A percentile compares a stretch with the other conserved stretches of the same genome.
phyloP scores from a whole-genome alignment of 108 stramenopile species.

The Skeletonema tropicum region DNA sequence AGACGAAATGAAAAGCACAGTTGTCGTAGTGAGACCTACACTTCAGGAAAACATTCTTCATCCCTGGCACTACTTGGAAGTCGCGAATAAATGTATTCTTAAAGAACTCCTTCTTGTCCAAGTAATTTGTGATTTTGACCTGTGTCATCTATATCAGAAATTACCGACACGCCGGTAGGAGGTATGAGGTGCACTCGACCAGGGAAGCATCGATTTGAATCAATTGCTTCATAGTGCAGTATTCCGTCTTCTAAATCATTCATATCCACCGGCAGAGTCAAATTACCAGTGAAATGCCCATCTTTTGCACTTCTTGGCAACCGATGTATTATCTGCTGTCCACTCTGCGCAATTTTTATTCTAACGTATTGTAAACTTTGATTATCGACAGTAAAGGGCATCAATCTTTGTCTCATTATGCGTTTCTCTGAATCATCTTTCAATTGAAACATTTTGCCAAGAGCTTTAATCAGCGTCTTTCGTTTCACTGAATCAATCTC shows the following conservation, averaged over 20 bases:
- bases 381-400: constrained; percentile 52
- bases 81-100: constrained; percentile 49
- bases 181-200: constrained; percentile 35
- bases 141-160: constrained; percentile 58
- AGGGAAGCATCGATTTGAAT: constrained; percentile 12
- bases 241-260: constrained; percentile 10
- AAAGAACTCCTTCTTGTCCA: constrained; percentile 45
- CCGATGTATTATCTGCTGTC: constrained; percentile 4
- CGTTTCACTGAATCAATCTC: constrained; percentile 35
- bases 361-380: constrained; percentile 29
- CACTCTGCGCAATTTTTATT: constrained; percentile 6
- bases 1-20: constrained; percentile 49
- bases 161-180: constrained; percentile 36
- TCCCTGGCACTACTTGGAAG: constrained; percentile 51
- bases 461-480: constrained; percentile 25
- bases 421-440: constrained; percentile 15
- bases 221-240: constrained; percentile 17
- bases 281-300: constrained; percentile 39
- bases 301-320: constrained; percentile 38
- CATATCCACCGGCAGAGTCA: background rate
- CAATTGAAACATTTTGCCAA: constrained; percentile 35
- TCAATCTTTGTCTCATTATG: constrained; percentile 33
- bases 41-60: constrained; percentile 42
- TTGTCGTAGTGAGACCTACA: constrained; percentile 15
- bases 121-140: constrained; percentile 49